phyloP scores from a whole-genome alignment of 306 rosid species.

The Begonia fuchsioides region DNA sequence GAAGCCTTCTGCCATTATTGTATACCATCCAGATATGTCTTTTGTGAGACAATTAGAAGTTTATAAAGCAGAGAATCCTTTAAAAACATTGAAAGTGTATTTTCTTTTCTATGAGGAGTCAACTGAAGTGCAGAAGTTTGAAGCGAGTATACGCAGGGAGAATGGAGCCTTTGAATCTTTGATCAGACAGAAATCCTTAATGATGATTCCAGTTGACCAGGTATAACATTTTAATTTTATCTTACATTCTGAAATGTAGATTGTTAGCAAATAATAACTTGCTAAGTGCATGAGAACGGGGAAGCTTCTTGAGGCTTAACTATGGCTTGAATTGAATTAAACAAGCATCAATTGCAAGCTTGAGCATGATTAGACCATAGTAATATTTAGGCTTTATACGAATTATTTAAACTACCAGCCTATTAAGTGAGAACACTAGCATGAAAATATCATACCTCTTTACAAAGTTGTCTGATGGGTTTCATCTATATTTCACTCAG shows the following conservation, averaged over 20 bases:
- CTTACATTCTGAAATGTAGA: neutral
- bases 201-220: slow-evolving; percentile 95
- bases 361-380: no score
- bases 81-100: slow-evolving; percentile 62
- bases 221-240: slow-evolving; percentile 17
- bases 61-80: slow-evolving; percentile 61
- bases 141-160: slow-evolving; percentile 86
- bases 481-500: slow-evolving; percentile 22
- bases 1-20: slow-evolving; percentile 65
- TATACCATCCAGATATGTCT: slow-evolving; percentile 88
- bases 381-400: no score
- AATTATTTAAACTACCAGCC: no score
- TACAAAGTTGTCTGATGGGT: neutral
- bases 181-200: slow-evolving; percentile 88
- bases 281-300: neutral
- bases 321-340: no score
- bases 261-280: neutral
- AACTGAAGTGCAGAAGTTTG: slow-evolving; percentile 83
- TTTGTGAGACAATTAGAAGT: slow-evolving; percentile 93
- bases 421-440: no score
- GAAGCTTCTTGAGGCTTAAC: neutral
- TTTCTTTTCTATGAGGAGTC: slow-evolving; percentile 90
- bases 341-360: no score
- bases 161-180: slow-evolving; percentile 96
- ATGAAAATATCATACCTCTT: no score